These are phyloP conservation scores for Annona squamosa DNA, from an alignment of 164 flowering plant species.

Conservation along the genomic window DNA sequence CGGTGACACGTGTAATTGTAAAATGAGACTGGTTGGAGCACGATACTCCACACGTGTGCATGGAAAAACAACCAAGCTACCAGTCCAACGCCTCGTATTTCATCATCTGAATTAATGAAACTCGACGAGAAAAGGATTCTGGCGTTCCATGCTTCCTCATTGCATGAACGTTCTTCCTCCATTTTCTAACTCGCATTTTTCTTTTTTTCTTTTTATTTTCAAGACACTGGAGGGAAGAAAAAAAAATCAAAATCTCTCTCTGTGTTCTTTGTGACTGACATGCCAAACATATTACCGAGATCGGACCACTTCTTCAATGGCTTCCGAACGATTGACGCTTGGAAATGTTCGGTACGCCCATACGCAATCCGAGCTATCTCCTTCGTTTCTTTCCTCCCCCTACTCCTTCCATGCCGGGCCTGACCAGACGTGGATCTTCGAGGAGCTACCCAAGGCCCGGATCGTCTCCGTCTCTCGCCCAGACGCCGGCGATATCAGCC, in stretches of 20 bases:
- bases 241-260: neutral
- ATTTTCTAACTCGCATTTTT: neutral
- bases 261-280: conserved; percentile 1
- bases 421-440: conserved; percentile 39
- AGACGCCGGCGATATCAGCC: conserved; percentile 81
- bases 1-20: neutral
- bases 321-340: conserved; percentile 47
- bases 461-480: conserved; percentile 82
- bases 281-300: conserved; percentile 15
- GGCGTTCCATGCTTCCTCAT: too few relatives aligned
- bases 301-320: conserved; percentile 24
- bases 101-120: too few relatives aligned
- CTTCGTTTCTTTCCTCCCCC: neutral
- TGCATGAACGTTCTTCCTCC: neutral
- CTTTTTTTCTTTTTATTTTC: neutral
- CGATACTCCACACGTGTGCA: too few relatives aligned
- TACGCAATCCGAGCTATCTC: conserved; percentile 5
- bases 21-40: too few relatives aligned
- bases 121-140: too few relatives aligned
- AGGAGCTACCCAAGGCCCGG: conserved; percentile 68
- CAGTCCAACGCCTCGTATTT: too few relatives aligned
- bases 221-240: neutral
- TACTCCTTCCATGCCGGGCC: conserved; percentile 2
- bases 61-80: too few relatives aligned
- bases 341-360: conserved; percentile 10